Evolutionary conservation across 2,329 filamentous ascomycete species (phyloP).

Genomic region (Chaetomiaceae sp.): DNA sequence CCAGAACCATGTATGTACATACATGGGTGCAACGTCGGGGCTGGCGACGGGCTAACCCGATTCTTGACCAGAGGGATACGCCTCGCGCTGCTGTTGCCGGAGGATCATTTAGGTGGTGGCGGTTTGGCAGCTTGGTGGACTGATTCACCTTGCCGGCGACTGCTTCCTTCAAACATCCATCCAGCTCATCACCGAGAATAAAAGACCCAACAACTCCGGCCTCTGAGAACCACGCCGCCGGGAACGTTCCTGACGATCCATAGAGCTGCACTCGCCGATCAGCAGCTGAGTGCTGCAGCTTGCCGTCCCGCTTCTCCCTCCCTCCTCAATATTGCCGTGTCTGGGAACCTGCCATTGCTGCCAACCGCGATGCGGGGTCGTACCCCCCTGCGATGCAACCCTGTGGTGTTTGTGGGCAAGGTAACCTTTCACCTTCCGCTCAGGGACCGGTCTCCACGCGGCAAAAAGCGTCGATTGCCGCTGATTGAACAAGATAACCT

Average conservation of each 20-base stretch:
- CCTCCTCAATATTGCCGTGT: too few species aligned
- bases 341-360: too few species aligned
- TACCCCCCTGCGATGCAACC: not conserved
- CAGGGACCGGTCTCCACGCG: too few species aligned
- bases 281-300: not conserved
- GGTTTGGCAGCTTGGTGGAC: not conserved
- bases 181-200: too few species aligned
- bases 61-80: conserved; percentile 5
- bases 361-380: not conserved
- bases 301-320: not conserved
- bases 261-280: not conserved
- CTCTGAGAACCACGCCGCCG: not conserved
- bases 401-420: not conserved
- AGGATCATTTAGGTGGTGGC: not conserved
- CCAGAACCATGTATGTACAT: not conserved
- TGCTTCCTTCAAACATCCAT: too few species aligned
- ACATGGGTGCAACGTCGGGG: not conserved
- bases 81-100: conserved; percentile 2
- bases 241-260: not conserved
- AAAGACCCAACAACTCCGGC: too few species aligned
- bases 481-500: too few species aligned
- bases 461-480: too few species aligned
- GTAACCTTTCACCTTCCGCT: not conserved
- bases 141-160: too few species aligned
- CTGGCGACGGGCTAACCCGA: conserved; percentile 1